Base-by-base conservation (phyloP, 2,329 filamentous ascomycete genomes). In the Dichotomopilus funicola region DNA sequence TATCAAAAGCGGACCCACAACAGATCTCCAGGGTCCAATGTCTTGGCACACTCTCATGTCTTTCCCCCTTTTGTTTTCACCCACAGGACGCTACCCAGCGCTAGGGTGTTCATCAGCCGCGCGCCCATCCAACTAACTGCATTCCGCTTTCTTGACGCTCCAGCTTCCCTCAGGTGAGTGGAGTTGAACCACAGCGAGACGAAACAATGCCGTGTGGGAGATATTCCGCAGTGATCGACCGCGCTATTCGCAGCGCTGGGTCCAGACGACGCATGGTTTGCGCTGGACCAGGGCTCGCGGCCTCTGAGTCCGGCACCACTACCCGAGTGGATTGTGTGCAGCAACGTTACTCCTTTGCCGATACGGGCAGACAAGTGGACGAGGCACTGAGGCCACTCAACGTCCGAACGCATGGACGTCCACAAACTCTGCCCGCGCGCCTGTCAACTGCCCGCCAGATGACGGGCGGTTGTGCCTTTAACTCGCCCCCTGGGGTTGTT, bases 141-240 rank as follows among this genome's bases (percentile, higher is more conserved):
- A 36, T 31, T 41, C 36, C 31, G 19, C 41, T 40, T 52, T 33
- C 19, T 46, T 43, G 47, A 46, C 34, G 2, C 9, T 10, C 37
- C 37, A 9, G 5, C 9, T n/a, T 33, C 13, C 27, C 43, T 31
- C 43, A 45, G 34, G 43, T 34, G 38, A 43, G 49, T 51, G 49
- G 49, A 51, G 38, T 33, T 50, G 43, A 31, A 3, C 19, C 41
- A 12, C 13, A n/a, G 12, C 46, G 34, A 35, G 31, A 50, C 34
- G 46, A 42, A 40, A 12, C 12, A 40, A 19, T 38, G 19, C 19
- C 12, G 13, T n/a, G 19, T 49, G 46, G 34, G 52, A 34, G 52
- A 45, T 54, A 46, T 41, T 55, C 53, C 19, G 46, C 53, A 46
- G 41, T 55, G 53, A 55, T 55, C 53, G 53, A 50, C 53, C 35